Evolutionary conservation across 2,329 filamentous ascomycete species (phyloP).

Genomic region (Ascomycota sp.): DNA sequence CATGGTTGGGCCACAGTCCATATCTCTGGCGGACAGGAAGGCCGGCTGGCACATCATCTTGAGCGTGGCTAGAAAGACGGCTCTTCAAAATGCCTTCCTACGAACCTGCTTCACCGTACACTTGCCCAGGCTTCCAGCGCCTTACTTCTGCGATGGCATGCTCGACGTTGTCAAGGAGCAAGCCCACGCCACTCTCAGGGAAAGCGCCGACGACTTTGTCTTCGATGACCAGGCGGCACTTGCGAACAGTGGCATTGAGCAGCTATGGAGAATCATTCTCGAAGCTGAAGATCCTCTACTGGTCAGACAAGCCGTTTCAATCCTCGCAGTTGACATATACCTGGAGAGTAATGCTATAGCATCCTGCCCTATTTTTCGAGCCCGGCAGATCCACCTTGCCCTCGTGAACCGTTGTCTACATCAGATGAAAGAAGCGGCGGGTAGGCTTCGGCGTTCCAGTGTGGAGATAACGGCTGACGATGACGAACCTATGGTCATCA

Average conservation of each 20-base stretch:
- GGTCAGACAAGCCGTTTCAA: constrained; percentile 42
- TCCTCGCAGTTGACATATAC: constrained; percentile 50
- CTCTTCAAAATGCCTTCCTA: constrained; percentile 32
- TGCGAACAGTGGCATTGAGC: constrained; percentile 34
- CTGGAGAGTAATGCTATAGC: constrained; percentile 32
- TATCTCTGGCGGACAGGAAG: constrained; percentile 36
- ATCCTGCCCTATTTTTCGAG: constrained; percentile 24
- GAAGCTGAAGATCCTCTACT: constrained; percentile 42
- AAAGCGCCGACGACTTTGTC: constrained; percentile 17
- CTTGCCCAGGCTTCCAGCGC: constrained; percentile 31
- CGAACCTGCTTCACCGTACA: constrained; percentile 29
- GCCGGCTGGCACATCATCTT: constrained; percentile 48
- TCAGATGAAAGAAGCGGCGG: constrained; percentile 42
- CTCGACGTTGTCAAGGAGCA: constrained; percentile 38
- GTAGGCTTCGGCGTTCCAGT: constrained; percentile 23
- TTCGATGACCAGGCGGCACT: constrained; percentile 29
- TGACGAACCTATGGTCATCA: constrained; percentile 29
- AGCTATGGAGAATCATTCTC: constrained; percentile 67
- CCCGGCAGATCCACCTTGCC: constrained; percentile 38
- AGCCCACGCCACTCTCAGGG: constrained; percentile 24
- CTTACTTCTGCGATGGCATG: constrained; percentile 36
- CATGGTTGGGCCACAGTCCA: constrained; percentile 41
- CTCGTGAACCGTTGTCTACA: constrained; percentile 52
- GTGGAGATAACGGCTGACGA: constrained; percentile 21
- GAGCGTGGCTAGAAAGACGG: constrained; percentile 16